phyloP scores from a whole-genome alignment of 148 eudicot species.

The Rhododendron simsii region DNA sequence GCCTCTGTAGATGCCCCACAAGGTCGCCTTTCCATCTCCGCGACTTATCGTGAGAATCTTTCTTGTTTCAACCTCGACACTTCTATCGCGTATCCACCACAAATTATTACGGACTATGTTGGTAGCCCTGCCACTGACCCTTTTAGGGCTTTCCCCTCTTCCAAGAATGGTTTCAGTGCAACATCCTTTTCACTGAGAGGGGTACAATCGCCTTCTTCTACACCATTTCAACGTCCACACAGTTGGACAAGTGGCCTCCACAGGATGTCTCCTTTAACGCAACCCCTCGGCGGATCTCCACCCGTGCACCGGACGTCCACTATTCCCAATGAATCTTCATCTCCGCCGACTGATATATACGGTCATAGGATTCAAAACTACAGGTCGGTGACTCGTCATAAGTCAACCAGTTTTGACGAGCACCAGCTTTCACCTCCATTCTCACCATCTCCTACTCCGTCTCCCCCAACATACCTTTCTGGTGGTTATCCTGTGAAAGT shows the following conservation, averaged over 20 bases:
- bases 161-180: slow-evolving; percentile 36
- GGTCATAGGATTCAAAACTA: slow-evolving; percentile 50
- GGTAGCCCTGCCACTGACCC: slow-evolving; percentile 94
- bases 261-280: slow-evolving; percentile 28
- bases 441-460: slow-evolving; percentile 81
- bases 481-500: slow-evolving; percentile 47
- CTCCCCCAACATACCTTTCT: slow-evolving; percentile 54
- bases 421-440: slow-evolving; percentile 86
- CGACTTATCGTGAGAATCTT: slow-evolving; percentile 59
- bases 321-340: slow-evolving; percentile 39
- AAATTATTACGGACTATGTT: slow-evolving; percentile 87
- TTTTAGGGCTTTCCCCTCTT: slow-evolving; percentile 66
- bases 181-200: slow-evolving; percentile 51
- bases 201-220: slow-evolving; percentile 35
- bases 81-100: slow-evolving; percentile 63
- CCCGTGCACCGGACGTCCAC: slow-evolving; percentile 37
- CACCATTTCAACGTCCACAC: slow-evolving; percentile 72
- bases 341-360: slow-evolving; percentile 44
- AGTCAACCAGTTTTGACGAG: slow-evolving; percentile 50
- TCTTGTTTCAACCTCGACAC: slow-evolving; percentile 64
- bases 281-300: slow-evolving; percentile 53
- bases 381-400: slow-evolving; percentile 41
- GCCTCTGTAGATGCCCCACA: slow-evolving; percentile 70
- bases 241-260: slow-evolving; percentile 87
- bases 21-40: slow-evolving; percentile 71